Evolutionary conservation across 2,329 filamentous ascomycete species (phyloP), one percentile per base, ranked within the genome.

Genomic region (Neospermospora avenae): DNA sequence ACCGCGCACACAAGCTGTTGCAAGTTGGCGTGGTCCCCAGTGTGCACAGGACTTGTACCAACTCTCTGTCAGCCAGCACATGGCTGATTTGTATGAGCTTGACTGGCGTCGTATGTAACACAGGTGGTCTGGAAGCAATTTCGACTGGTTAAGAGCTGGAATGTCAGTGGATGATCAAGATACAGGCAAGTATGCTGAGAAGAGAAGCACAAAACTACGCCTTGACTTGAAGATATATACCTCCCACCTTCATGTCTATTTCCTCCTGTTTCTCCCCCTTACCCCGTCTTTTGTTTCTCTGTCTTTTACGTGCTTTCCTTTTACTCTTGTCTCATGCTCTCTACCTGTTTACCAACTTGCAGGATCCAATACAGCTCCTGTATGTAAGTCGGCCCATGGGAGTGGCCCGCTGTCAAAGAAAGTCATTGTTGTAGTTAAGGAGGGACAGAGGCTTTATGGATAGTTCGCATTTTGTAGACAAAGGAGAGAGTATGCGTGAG

Each of bases 1-100:
- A 13, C 55, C 55, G 1, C 55, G 28, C 2, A 34, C 31, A 44
- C 55, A 57, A 13, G 22, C 16, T 8, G 31, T 57, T 20, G 35
- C n/a, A 13, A 57, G 18, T 45, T 44, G 22, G 31, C 55, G 55
- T 1, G 25, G 31, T 6, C 55, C 55, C 55, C 55, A 57, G 55
- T 57, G 55, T 11, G 55, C 48, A n/a, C 55, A 57, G 28, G 10
- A 8, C 11, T 10, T 41, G 22, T 57, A 24, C 28, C 31, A 57
- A 31, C 18, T 39, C 39, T 57, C 55, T 3, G 44, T 37, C 13
- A 57, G 2, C 24, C 42, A 57, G 22, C 55, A 57, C 55, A 57
- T 57, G 25, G 18, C 31, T 37, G 48, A 4, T 20, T 28, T 48
- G 11, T n/a, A n/a, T n/a, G n/a, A n/a, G n/a, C n/a, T n/a, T n/a